Conservation (phyloP, 106 monocot genomes). For the Xerophyta viscosa region DNA sequence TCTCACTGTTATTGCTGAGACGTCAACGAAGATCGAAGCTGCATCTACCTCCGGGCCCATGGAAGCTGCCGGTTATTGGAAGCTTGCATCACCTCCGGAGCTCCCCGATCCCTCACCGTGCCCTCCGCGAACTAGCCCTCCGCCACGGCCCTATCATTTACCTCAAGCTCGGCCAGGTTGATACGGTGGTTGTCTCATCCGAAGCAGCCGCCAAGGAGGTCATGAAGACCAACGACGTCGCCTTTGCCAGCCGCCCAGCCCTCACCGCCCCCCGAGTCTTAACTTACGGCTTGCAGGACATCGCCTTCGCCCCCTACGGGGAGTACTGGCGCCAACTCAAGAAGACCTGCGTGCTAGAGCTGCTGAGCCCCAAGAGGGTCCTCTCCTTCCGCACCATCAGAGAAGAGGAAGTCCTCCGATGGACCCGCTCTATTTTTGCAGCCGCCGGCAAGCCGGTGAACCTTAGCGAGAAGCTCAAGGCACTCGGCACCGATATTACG, state of each 20-base stretch:
- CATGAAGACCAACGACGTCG: slow-evolving; percentile 24
- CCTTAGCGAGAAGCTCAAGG: slow-evolving; percentile 10
- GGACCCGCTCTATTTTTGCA: slow-evolving; percentile 9
- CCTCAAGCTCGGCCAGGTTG: slow-evolving; percentile 25
- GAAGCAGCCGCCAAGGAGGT: slow-evolving; percentile 11
- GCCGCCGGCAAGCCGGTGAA: slow-evolving; percentile 2
- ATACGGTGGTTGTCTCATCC: slow-evolving; percentile 15
- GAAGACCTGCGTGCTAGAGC: slow-evolving; percentile 25
- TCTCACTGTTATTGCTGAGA: too few relatives aligned
- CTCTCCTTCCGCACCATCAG: slow-evolving; percentile 15
- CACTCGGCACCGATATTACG: slow-evolving; percentile 9
- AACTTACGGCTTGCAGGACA: slow-evolving; percentile 6
- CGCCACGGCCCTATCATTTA: slow-evolving; percentile 22
- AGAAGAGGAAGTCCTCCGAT: slow-evolving; percentile 15
- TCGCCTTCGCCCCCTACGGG: slow-evolving; percentile 31
- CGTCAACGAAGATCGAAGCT: not conserved
- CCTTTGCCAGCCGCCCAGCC: slow-evolving; percentile 12
- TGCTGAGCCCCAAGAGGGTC: slow-evolving; percentile 23
- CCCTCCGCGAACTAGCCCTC: slow-evolving; percentile 1
- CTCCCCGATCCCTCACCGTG: slow-evolving; percentile 13
- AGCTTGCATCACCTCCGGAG: slow-evolving; percentile 12
- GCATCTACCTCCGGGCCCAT: slow-evolving; percentile 14
- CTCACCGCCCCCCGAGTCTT: not conserved
- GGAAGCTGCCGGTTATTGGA: slow-evolving; percentile 23
- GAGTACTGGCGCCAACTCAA: slow-evolving; percentile 30